These are phyloP conservation scores for Podaxis sp. DNA, from an alignment of 768 basidiomycete species.

Conservation along the genomic window DNA sequence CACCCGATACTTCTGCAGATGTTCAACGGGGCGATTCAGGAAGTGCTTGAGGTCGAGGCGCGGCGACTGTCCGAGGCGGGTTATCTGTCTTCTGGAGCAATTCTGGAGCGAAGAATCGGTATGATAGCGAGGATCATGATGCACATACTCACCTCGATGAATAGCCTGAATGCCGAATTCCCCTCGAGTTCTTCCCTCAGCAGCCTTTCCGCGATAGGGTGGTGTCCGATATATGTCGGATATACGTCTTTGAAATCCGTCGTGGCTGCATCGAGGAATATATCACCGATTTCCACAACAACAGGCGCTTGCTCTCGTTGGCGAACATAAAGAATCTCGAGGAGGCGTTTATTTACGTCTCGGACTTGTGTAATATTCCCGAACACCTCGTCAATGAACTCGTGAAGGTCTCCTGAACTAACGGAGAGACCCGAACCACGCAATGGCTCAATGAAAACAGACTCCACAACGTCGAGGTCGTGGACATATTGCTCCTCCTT, in stretches of 20 bases:
- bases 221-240: slow-evolving; percentile 81
- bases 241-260: slow-evolving; percentile 86
- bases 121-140: too few relatives aligned
- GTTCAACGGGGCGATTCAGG: slow-evolving; percentile 76
- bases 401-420: slow-evolving; percentile 59
- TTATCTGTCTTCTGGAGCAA: slow-evolving; percentile 43
- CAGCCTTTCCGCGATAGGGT: slow-evolving; percentile 82
- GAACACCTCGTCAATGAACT: slow-evolving; percentile 87
- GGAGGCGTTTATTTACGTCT: slow-evolving; percentile 72
- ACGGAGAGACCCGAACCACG: slow-evolving; percentile 42
- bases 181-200: slow-evolving; percentile 83
- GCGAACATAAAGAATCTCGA: slow-evolving; percentile 84
- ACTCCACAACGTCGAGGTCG: slow-evolving; percentile 83
- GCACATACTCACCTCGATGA: slow-evolving; percentile 67
- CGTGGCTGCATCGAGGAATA: slow-evolving; percentile 77
- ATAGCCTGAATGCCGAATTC: slow-evolving; percentile 81
- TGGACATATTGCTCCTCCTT: slow-evolving; percentile 90
- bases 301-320: slow-evolving; percentile 85
- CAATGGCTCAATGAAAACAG: slow-evolving; percentile 56
- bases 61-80: slow-evolving; percentile 37
- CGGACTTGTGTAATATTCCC: slow-evolving; percentile 84
- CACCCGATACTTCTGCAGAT: slow-evolving; percentile 82
- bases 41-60: slow-evolving; percentile 75
- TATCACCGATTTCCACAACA: slow-evolving; percentile 83
- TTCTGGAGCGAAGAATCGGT: slow-evolving; percentile 27